phyloP scores from a whole-genome alignment of 2,329 filamentous ascomycete genomes.

The Thelonectria blattea region DNA sequence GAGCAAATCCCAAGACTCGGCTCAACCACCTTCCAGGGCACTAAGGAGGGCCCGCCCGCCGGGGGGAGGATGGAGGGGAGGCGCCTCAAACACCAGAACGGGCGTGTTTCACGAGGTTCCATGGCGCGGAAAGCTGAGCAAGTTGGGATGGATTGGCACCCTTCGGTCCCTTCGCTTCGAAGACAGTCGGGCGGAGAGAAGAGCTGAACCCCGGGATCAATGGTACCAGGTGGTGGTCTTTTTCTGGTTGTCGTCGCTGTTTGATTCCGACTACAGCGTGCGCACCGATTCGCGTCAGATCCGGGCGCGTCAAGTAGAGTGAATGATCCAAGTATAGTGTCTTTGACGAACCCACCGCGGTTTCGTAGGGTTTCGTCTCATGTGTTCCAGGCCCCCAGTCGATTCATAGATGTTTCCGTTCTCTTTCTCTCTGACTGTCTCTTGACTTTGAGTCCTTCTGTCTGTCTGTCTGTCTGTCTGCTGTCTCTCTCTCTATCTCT shows the following conservation, averaged over 20 bases:
- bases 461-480: background rate
- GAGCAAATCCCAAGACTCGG: background rate
- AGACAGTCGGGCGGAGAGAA: background rate
- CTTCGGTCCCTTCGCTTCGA: constrained; percentile 2
- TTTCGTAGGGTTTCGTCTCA: constrained; percentile 35
- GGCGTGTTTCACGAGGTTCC: constrained; percentile 4
- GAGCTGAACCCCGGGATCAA: background rate
- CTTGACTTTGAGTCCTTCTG: background rate
- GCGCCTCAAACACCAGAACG: constrained; percentile 1
- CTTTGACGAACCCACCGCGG: constrained; percentile 7
- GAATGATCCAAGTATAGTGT: constrained; percentile 24
- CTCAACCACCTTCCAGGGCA: background rate
- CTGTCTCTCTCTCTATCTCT: background rate
- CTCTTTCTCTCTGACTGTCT: background rate
- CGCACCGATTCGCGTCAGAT: constrained; percentile 36
- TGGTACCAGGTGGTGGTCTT: background rate
- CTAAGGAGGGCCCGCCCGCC: background rate
- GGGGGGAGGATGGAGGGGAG: background rate
- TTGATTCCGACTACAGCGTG: constrained; percentile 22
- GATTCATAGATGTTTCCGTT: background rate
- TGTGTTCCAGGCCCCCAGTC: constrained; percentile 25
- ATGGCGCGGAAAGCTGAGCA: background rate
- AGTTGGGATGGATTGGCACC: constrained; percentile 18
- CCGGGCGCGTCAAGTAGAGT: constrained; percentile 24
- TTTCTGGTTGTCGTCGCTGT: constrained; percentile 2